Evolutionary conservation across 176 grass and related monocot genomes (phyloP).

Genomic region (Panicum miliaceum): DNA sequence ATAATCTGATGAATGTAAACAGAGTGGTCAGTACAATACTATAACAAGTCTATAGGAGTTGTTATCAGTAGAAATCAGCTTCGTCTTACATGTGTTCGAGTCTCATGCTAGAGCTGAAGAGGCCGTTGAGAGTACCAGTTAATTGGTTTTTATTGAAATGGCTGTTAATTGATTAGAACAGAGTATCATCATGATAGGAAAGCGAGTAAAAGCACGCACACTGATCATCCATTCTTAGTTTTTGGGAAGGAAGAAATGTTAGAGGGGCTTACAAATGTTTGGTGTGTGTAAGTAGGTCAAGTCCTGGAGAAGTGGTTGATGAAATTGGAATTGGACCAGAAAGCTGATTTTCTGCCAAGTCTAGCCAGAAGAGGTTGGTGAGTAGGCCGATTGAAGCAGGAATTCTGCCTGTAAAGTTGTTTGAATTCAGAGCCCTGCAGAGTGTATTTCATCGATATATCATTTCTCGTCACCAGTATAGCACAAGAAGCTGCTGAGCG

Average conservation of each 20-base stretch:
- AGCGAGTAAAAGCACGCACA: background rate
- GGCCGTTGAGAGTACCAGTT: slow-evolving; percentile 39
- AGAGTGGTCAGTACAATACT: slow-evolving; percentile 6
- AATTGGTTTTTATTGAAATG: slow-evolving; percentile 60
- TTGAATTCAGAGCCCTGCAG: slow-evolving; percentile 54
- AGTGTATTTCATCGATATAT: slow-evolving; percentile 18
- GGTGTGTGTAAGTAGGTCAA: slow-evolving; percentile 43
- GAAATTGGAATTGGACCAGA: slow-evolving; percentile 56
- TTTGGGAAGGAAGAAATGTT: background rate
- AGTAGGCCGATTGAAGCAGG: slow-evolving; percentile 58
- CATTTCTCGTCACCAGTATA: slow-evolving; percentile 15
- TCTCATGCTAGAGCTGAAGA: slow-evolving; percentile 53
- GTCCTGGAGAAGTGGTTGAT: slow-evolving; percentile 42
- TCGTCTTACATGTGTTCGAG: slow-evolving; percentile 55
- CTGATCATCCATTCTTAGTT: slow-evolving; percentile 6
- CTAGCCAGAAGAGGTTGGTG: slow-evolving; percentile 48
- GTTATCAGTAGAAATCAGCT: slow-evolving; percentile 7
- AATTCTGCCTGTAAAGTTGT: slow-evolving; percentile 54
- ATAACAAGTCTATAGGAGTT: background rate
- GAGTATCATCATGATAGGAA: background rate
- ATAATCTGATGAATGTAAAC: slow-evolving; percentile 46
- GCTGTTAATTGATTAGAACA: slow-evolving; percentile 36
- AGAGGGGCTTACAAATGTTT: slow-evolving; percentile 52
- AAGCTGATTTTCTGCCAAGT: slow-evolving; percentile 53
- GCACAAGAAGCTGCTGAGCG: slow-evolving; percentile 17